Evolutionary conservation across 441 rosid genomes (phyloP), one percentile per base, ranked within the genome.

Genomic region (Cnidoscolus chayamansa): DNA sequence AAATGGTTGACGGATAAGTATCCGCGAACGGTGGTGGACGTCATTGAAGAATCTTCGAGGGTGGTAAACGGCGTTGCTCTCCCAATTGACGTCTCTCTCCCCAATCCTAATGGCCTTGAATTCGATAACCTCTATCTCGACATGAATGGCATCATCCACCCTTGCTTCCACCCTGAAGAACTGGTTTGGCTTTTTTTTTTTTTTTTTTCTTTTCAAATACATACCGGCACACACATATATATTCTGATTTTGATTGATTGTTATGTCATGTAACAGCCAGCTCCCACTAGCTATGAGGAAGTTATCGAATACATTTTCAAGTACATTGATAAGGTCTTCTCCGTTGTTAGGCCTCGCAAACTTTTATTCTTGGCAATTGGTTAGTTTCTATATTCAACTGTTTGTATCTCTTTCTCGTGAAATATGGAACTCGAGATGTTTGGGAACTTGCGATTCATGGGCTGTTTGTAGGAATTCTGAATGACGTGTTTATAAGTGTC

Each of bases 111-210:
- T 19, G 76, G 74, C 9, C 0, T 80, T 35, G 83, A 77, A 40
- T 80, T 74, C 30, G 83, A 80, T 70, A 80, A 80, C 60, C 78
- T 80, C 50, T 77, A 74, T 68, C 74, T 80, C 61, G 83, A 80
- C 69, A 67, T 80, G 80, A 80, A 77, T 16, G 78, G 78, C 63
- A 77, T 80, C 15, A 77, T 80, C 37, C 83, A 80, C 56, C 83
- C 81, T 31, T 80, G 83, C 60, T 80, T 80, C 43, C 81, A 80
- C 62, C 83, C 83, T 11, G 67, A 73, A 68, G 74, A 53, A 4
- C 45, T 51, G 51, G 81, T 78, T 50, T 47, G 25, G 1, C 10
- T 55, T 10, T 8, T 9, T n/a, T 15, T 47, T 17, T 10, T 31
- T 8, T 19, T 57, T 2, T 11, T 11, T 47, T 49, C 32, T 8